These are phyloP conservation scores for Cordyceps farinosa DNA, from an alignment of 2,329 filamentous ascomycete species.

Conservation along the genomic window DNA sequence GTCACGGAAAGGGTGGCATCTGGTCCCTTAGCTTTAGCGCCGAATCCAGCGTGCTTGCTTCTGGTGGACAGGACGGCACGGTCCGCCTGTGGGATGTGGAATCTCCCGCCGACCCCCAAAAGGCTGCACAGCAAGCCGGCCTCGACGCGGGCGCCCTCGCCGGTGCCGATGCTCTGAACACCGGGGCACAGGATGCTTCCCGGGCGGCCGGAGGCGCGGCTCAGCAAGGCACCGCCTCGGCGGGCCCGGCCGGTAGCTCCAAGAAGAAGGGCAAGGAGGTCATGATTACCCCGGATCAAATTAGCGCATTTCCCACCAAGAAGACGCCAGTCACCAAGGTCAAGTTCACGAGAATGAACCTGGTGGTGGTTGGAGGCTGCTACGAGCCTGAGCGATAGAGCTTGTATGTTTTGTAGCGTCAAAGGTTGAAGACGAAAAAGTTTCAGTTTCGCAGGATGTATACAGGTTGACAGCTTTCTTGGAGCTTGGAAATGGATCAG, in stretches of 20 bases:
- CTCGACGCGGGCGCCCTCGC: conserved; percentile 40
- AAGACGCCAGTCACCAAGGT: conserved; percentile 93
- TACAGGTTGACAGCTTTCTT: neutral
- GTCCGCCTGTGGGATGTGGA: conserved; percentile 92
- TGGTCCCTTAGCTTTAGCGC: conserved; percentile 92
- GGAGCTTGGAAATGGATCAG: neutral
- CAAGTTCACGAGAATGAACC: conserved; percentile 90
- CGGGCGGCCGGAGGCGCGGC: conserved; percentile 18
- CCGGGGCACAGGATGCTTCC: conserved; percentile 11
- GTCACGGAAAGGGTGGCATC: conserved; percentile 89
- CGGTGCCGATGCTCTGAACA: conserved; percentile 34
- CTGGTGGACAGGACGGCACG: conserved; percentile 85
- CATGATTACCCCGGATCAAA: conserved; percentile 86
- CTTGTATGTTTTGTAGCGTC: neutral
- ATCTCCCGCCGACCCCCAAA: conserved; percentile 62
- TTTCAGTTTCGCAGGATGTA: neutral
- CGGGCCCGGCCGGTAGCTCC: conserved; percentile 31
- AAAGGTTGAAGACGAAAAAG: too few relatives aligned
- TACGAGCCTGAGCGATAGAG: conserved; percentile 52
- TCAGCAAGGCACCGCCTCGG: conserved; percentile 27
- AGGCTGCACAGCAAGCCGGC: conserved; percentile 46
- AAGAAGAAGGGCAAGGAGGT: conserved; percentile 89
- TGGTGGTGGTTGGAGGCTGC: conserved; percentile 80
- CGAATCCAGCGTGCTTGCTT: conserved; percentile 86
- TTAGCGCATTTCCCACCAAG: conserved; percentile 92